Evolutionary conservation across 768 basidiomycete species (phyloP), one percentile per base, ranked within the genome.

Genomic region (Lactarius hatsudake): DNA sequence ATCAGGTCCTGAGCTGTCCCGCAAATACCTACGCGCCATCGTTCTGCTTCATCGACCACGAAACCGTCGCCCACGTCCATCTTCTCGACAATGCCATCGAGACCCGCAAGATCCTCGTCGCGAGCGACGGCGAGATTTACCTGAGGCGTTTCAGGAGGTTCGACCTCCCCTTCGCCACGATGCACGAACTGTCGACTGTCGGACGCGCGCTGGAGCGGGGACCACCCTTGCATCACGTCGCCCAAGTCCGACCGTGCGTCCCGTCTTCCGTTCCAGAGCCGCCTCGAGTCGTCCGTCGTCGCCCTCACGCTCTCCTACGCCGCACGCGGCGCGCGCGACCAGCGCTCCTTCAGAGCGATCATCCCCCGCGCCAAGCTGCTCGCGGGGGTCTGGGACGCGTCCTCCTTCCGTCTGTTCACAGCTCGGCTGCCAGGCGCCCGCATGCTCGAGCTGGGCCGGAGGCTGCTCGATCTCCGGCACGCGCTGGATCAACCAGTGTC

Each of bases 41-140:
- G 5, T 62, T 62, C 23, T 53, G 51, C 38, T 54, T 62, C 2
- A 26, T 62, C 48, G 61, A 62, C 32, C 42, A 62, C 53, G 61
- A 54, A 12, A 62, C 61, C 1, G 38, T 62, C 28, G 61, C 51
- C 9, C 34, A 54, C 38, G 26, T 62, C 34, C 54, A 55, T 30
- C 23, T 48, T 20, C 23, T 3, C 51, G 26, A 62, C 2, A 28
- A 38, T 6, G 28, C 61, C 23, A 53, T 62, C 51, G 61, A 62
- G 61, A 62, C 48, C 2, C 61, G 26, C 61, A 62, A 62, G 61
- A 40, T 62, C 5, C 15, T 40, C 40, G 17, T 53, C 12, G 34
- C 26, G 36, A 12, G 34, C 26, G 30, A 63, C 5, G 40, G 38
- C 30, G 40, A 63, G 13, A n/a, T 63, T 5, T 63, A 40, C 32